Evolutionary conservation across 148 eudicot genomes (phyloP).

Genomic region (Pharnaceum exiguum): DNA sequence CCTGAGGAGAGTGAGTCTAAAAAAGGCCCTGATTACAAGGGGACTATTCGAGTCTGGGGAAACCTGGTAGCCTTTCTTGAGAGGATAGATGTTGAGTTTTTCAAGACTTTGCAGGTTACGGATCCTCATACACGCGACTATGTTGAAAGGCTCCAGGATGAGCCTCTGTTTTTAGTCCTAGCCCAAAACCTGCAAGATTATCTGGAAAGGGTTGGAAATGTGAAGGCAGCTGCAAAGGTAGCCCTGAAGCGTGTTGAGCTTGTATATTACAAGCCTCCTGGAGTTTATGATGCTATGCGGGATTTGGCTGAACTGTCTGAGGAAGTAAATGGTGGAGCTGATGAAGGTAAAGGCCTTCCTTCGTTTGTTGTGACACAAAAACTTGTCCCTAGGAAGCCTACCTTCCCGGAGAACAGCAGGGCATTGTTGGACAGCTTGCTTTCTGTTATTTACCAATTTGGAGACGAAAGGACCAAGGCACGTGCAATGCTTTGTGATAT

Average conservation of each 20-base stretch:
- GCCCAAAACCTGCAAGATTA: constrained; percentile 79
- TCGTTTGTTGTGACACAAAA: constrained; percentile 67
- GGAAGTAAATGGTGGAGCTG: constrained; percentile 26
- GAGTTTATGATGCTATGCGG: constrained; percentile 83
- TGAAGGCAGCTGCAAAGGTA: constrained; percentile 67
- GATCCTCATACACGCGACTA: constrained; percentile 86
- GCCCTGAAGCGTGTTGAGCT: constrained; percentile 73
- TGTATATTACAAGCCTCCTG: constrained; percentile 74
- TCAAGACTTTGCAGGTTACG: constrained; percentile 79
- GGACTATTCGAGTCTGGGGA: constrained; percentile 81
- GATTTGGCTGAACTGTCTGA: constrained; percentile 59
- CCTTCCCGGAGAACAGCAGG: constrained; percentile 70
- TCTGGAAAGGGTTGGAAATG: constrained; percentile 50
- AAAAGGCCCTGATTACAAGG: constrained; percentile 65
- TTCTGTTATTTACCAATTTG: constrained; percentile 72
- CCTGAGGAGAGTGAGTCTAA: constrained; percentile 84
- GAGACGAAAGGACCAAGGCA: constrained; percentile 91
- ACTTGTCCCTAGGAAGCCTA: constrained; percentile 68
- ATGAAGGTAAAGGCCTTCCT: constrained; percentile 51
- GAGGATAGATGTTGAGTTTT: constrained; percentile 75
- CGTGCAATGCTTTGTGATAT: constrained; percentile 95
- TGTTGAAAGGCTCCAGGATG: constrained; percentile 78
- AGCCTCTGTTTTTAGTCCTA: constrained; percentile 62
- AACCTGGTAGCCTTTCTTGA: constrained; percentile 87
- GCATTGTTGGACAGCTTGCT: constrained; percentile 77